Conservation (phyloP, 306 rosid species). For the Cicer cuneatum region DNA sequence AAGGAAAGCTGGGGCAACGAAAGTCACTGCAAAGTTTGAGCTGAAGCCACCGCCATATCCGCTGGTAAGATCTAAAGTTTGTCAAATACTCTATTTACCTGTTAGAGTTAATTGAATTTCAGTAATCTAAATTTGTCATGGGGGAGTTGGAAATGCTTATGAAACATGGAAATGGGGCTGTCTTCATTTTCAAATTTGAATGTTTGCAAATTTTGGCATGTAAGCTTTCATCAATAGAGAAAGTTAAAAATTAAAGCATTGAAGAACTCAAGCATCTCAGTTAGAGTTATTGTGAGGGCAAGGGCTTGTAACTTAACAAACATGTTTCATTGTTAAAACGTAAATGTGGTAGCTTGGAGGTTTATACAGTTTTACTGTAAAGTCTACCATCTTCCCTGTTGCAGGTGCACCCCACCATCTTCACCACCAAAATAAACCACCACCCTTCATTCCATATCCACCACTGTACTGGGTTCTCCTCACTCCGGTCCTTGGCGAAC, state of each 20-base stretch:
- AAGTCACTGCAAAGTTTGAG: slow-evolving; percentile 67
- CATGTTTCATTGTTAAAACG: neutral
- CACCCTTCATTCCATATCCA: neutral
- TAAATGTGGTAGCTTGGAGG: slow-evolving; percentile 1
- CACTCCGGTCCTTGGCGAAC: slow-evolving; percentile 6
- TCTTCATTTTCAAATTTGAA: slow-evolving; percentile 27
- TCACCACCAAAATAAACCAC: neutral
- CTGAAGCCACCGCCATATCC: slow-evolving; percentile 88
- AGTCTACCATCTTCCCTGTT: neutral
- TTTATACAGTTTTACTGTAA: neutral
- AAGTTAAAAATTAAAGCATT: neutral
- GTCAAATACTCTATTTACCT: neutral
- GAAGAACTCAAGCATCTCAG: neutral
- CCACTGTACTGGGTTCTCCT: neutral
- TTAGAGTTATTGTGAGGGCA: neutral
- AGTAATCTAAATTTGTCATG: neutral
- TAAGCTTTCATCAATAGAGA: neutral
- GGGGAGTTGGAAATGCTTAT: neutral
- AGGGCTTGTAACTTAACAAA: neutral
- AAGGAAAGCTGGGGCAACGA: slow-evolving; percentile 44
- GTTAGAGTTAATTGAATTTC: slow-evolving; percentile 7
- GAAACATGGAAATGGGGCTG: neutral
- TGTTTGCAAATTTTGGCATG: neutral
- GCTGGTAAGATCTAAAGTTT: slow-evolving; percentile 58
- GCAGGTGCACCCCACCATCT: neutral